Base-by-base conservation (phyloP, 2,329 filamentous ascomycete species). In the Chaetoscypha palmicola region DNA sequence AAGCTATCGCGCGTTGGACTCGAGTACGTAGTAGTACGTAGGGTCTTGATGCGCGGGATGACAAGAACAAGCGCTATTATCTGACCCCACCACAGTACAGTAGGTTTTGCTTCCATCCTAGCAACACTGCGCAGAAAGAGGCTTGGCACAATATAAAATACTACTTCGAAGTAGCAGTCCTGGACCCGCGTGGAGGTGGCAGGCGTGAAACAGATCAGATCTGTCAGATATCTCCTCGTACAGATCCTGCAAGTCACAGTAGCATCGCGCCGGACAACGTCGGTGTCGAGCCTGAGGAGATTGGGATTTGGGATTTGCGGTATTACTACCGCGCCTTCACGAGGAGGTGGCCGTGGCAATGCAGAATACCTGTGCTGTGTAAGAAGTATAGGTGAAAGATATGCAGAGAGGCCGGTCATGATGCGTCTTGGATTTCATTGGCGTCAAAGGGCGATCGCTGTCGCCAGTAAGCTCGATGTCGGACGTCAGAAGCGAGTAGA, bases 261-360 rank as follows among this genome's bases (percentile, higher is more conserved):
- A 31, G 28, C 28, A 10, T 14, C 16, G 28, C 28, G 9, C 3
- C 11, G 28, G 16, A 31, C 16, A 31, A 14, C 11, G 16, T 31
- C 28, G 9, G 28, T 31, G 16, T 12, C 4, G 16, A 11, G 28
- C 28, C 16, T 9, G 28, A 31, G 12, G 28, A 9, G 16, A 4
- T 20, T 21, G 28, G n/a, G 10, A 31, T 10, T 21, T 22, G 20
- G 38, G 26, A 17, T 3, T 3, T 24, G 23, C 21, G n/a, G 23
- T 12, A 12, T n/a, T n/a, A n/a, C n/a, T n/a, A n/a, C n/a, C n/a
- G n/a, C n/a, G 28, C 16, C 26, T 39, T 39, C 37, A 40, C 16
- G 23, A 17, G n/a, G n/a, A n/a, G n/a, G n/a, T n/a, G n/a, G n/a
- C n/a, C n/a, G n/a, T n/a, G n/a, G n/a, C n/a, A n/a, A n/a, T n/a